A percentile compares a stretch with the other conserved stretches of the same genome.
Evolutionary conservation across 805 yeast species (phyloP).

Genomic region (Kuraishia ogatae): DNA sequence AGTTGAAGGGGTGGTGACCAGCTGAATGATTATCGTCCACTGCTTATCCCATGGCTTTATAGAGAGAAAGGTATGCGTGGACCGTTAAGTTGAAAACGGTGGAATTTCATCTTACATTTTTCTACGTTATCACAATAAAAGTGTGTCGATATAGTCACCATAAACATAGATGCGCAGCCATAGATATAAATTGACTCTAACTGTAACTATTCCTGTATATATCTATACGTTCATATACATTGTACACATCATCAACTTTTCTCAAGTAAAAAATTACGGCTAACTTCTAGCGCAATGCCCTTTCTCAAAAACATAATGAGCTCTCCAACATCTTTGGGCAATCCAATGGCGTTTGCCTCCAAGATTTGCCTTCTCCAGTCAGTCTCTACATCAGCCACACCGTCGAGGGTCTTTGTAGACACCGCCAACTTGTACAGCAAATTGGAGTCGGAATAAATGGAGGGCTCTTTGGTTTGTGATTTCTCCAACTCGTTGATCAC

Average conservation of each 20-base stretch:
- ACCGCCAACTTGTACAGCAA: constrained; percentile 13
- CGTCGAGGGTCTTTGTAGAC: constrained; percentile 1
- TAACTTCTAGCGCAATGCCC: constrained; percentile 17
- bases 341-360: background rate
- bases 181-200: too few species aligned
- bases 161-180: too few species aligned
- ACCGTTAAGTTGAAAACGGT: background rate
- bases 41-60: background rate
- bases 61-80: background rate
- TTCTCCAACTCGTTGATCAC: constrained; percentile 16
- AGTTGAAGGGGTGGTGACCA: too few species aligned
- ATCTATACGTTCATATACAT: too few species aligned
- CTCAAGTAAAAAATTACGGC: constrained; percentile 16
- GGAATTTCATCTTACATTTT: background rate
- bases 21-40: too few species aligned
- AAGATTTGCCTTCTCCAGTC: background rate
- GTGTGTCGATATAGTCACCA: background rate
- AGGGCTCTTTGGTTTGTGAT: constrained; percentile 5
- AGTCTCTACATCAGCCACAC: background rate
- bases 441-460: constrained; percentile 7
- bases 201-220: too few species aligned
- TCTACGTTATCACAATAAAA: background rate
- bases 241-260: background rate
- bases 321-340: constrained; percentile 8
- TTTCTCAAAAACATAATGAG: constrained; percentile 14